Percentiles rank a stretch among this genome's conserved stretches.
Conservation (phyloP, 352 stramenopile species). For the Phytophthora parvispora region DNA sequence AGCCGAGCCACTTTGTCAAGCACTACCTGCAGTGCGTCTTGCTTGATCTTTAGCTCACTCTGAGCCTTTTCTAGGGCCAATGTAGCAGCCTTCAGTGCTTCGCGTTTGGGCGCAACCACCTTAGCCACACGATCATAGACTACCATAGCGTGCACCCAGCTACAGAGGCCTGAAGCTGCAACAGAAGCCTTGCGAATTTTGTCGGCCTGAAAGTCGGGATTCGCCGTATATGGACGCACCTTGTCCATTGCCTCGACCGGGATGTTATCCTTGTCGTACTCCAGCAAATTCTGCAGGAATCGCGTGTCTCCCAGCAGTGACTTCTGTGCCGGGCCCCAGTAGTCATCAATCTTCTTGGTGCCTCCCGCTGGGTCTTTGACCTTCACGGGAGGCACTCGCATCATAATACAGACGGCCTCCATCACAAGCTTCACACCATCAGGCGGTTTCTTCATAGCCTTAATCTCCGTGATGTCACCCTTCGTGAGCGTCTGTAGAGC, state of each 20-base stretch:
- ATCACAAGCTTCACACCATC: slow-evolving; percentile 96
- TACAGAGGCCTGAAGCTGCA: slow-evolving; percentile 95
- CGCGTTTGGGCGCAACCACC: slow-evolving; percentile 94
- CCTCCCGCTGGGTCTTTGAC: slow-evolving; percentile 93
- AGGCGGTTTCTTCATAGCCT: slow-evolving; percentile 97
- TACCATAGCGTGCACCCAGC: slow-evolving; percentile 98
- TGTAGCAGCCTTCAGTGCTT: slow-evolving; percentile 93
- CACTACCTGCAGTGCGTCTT: slow-evolving; percentile 92
- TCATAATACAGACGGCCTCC: slow-evolving; percentile 97
- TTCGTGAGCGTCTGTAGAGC: slow-evolving; percentile 96
- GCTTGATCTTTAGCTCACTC: slow-evolving; percentile 89
- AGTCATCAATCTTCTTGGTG: slow-evolving; percentile 96
- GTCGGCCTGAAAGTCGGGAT: slow-evolving; percentile 94
- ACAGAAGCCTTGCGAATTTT: slow-evolving; percentile 96
- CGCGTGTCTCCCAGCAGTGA: slow-evolving; percentile 92
- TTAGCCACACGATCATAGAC: slow-evolving; percentile 96
- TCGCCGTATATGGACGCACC: slow-evolving; percentile 83
- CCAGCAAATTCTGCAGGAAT: slow-evolving; percentile 95
- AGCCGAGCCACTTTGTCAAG: slow-evolving; percentile 94
- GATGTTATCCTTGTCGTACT: slow-evolving; percentile 98
- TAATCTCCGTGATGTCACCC: slow-evolving; percentile 96
- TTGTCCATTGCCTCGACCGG: slow-evolving; percentile 92
- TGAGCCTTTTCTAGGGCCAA: slow-evolving; percentile 89
- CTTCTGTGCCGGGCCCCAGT: slow-evolving; percentile 96
- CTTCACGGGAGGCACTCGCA: slow-evolving; percentile 93